Base-by-base conservation (phyloP, 129 eudicot genomes). In the Escallonia herrerae region DNA sequence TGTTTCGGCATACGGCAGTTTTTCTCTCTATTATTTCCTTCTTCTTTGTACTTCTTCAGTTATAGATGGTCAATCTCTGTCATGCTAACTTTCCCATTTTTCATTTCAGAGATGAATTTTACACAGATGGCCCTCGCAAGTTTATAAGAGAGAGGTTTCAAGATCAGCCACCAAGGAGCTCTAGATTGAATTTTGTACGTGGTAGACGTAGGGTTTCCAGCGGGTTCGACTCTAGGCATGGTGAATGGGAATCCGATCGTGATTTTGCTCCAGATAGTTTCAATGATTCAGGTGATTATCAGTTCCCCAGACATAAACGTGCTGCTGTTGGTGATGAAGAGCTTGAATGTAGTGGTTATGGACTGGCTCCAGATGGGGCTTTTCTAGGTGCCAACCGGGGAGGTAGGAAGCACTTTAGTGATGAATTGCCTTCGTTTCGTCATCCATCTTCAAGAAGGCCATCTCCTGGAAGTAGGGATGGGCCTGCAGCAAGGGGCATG, bases 381-480 rank as follows among this genome's bases (percentile, higher is more conserved):
- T 8, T 63, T 42, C 45, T 56, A 38, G 64, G 51, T 61, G 22
- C 50, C 50, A 42, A 46, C 51, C 55, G 73, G 51, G 65, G 70
- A 62, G 74, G 70, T 55, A 71, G 83, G 63, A 82, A 64, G 66
- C 66, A 73, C 0, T 42, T 58, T 48, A 72, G 57, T 50, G 78
- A 79, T 71, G 82, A 74, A 49, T 65, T 77, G 46, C 69, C 77
- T 60, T 70, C 75, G 5, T 68, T 61, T 53, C 60, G 69, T 43
- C 74, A 72, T 49, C 54, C 67, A 43, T 57, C 74, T 47, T 58
- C 80, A 10, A 76, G 85, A 45, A 64, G 81, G 57, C 55, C 64
- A 13, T 76, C 85, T 60, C 68, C 85, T 52, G 68, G 79, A 50
- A 72, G 50, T 67, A 68, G 79, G 52, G 85, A 76, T 63, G 82